Evolutionary conservation across 2,329 filamentous ascomycete species (phyloP).

Genomic region (Penicillium sp.): DNA sequence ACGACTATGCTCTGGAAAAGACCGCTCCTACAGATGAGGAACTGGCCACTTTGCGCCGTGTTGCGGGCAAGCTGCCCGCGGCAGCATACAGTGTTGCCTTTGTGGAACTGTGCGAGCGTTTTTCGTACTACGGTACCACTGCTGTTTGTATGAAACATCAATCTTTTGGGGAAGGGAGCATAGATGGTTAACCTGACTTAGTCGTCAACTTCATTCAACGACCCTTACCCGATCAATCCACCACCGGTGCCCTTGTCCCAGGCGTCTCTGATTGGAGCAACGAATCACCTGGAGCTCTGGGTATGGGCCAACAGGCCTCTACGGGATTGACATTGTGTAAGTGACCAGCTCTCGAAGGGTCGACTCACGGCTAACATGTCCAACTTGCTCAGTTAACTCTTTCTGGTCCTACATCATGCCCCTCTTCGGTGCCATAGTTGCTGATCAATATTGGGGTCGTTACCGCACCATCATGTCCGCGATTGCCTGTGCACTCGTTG

Average conservation of each 20-base stretch:
- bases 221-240: conserved; percentile 47
- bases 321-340: conserved; percentile 43
- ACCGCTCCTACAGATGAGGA: conserved; percentile 29
- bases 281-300: conserved; percentile 45
- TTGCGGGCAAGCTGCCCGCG: conserved; percentile 48
- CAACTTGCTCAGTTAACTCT: conserved; percentile 41
- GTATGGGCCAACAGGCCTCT: conserved; percentile 51
- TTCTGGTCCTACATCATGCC: conserved; percentile 57
- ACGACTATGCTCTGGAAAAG: conserved; percentile 7
- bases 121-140: conserved; percentile 66
- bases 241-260: conserved; percentile 39
- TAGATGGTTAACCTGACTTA: conserved; percentile 20
- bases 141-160: conserved; percentile 50
- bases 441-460: conserved; percentile 61
- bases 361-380: not conserved
- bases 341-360: conserved; percentile 4
- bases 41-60: conserved; percentile 27
- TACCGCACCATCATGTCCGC: conserved; percentile 63
- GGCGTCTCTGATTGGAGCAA: conserved; percentile 15
- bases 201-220: conserved; percentile 57
- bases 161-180: not conserved
- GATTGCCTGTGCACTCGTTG: conserved; percentile 54
- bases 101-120: conserved; percentile 66
- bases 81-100: conserved; percentile 61
- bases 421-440: conserved; percentile 50